Conservation (phyloP, 2,329 filamentous ascomycete species). For the Pochonia chlamydosporia region DNA sequence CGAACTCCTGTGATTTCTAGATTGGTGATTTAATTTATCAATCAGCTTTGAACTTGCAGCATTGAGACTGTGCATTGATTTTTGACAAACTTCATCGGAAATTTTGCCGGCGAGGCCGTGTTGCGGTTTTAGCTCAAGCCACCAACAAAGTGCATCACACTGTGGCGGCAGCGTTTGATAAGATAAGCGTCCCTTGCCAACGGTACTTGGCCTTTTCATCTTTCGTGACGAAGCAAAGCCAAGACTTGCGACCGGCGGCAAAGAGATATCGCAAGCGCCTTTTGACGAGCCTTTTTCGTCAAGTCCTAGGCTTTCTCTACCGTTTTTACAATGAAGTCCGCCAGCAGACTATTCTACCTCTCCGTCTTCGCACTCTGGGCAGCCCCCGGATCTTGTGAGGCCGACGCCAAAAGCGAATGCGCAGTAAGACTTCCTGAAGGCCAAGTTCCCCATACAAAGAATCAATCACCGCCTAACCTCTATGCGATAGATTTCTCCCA, state of each 20-base stretch:
- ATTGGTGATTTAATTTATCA: too few relatives aligned
- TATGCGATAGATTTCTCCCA: conserved; percentile 68
- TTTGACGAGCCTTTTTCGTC: not conserved
- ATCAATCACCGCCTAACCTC: conserved; percentile 1
- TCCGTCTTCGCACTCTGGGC: conserved; percentile 51
- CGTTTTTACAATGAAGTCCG: conserved; percentile 40
- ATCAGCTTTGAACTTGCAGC: too few relatives aligned
- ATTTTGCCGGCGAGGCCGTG: not conserved
- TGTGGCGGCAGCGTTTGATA: conserved; percentile 1
- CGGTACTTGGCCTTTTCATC: not conserved
- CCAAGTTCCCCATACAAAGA: not conserved
- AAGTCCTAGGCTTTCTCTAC: conserved; percentile 5
- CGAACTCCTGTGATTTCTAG: not conserved
- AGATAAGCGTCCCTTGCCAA: not conserved
- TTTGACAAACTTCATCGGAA: not conserved
- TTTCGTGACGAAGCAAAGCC: not conserved
- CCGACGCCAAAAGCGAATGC: conserved; percentile 39
- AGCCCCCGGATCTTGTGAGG: conserved; percentile 38
- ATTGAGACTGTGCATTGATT: too few relatives aligned
- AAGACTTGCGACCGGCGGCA: not conserved
- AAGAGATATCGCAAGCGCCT: not conserved
- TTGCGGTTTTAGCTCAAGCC: not conserved
- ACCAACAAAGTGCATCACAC: too few relatives aligned
- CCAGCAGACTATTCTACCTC: conserved; percentile 49
- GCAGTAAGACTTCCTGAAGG: conserved; percentile 35